These are phyloP conservation scores for Jatropha multifida DNA, from an alignment of 441 rosid species.

Conservation along the genomic window DNA sequence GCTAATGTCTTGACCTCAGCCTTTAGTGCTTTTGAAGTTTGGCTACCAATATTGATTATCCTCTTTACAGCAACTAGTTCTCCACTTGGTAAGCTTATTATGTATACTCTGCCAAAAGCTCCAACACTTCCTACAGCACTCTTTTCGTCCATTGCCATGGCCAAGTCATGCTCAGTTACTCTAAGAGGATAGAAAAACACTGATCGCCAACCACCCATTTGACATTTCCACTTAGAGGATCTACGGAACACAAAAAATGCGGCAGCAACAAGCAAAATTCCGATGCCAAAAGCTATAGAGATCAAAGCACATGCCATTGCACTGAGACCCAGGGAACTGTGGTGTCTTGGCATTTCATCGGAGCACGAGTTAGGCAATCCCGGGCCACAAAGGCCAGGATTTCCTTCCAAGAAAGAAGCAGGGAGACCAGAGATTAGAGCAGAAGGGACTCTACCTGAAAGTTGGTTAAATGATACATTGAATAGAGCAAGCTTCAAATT, in stretches of 20 bases:
- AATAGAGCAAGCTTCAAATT: constrained; percentile 52
- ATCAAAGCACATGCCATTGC: constrained; percentile 47
- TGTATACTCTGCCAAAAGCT: constrained; percentile 72
- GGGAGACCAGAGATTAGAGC: constrained; percentile 55
- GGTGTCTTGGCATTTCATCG: constrained; percentile 42
- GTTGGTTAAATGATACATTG: constrained; percentile 68
- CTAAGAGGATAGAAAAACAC: constrained; percentile 75
- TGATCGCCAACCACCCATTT: constrained; percentile 38
- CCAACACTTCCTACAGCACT: constrained; percentile 69
- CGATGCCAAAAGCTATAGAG: constrained; percentile 61
- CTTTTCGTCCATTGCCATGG: constrained; percentile 57
- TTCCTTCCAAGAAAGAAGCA: constrained; percentile 88
- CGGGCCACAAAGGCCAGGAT: constrained; percentile 80
- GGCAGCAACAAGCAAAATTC: constrained; percentile 37
- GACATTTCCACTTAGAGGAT: constrained; percentile 49
- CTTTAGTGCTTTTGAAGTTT: constrained; percentile 58
- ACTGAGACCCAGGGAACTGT: constrained; percentile 39
- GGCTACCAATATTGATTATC: constrained; percentile 62
- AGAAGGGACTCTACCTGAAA: constrained; percentile 70
- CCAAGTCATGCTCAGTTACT: constrained; percentile 53
- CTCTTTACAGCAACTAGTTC: constrained; percentile 79
- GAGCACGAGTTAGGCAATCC: constrained; percentile 69
- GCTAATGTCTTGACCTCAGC: constrained; percentile 80
- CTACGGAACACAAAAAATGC: constrained; percentile 44
- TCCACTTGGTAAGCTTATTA: constrained; percentile 38